A percentile compares a stretch with the other conserved stretches of the same genome.
These are phyloP conservation scores for Canavalia ensiformis DNA, from an alignment of 306 rosid species.

Conservation along the genomic window DNA sequence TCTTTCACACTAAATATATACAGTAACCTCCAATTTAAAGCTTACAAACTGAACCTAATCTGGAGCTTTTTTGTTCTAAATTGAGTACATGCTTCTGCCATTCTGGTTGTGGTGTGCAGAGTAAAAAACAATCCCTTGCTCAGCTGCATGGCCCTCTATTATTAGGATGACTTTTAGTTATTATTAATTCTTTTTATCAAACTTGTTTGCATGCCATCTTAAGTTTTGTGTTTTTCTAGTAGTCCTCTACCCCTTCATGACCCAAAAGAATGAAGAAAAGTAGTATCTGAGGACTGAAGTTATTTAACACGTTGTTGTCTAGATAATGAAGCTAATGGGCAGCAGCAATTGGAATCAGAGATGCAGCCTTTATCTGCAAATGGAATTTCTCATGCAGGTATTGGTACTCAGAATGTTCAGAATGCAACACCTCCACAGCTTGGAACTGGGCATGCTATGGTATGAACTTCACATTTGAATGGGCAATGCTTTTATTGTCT, in stretches of 20 bases:
- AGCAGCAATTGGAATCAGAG: constrained; percentile 68
- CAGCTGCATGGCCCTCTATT: neutral
- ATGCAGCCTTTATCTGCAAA: constrained; percentile 64
- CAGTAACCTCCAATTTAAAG: neutral
- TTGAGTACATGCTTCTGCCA: constrained; percentile 16
- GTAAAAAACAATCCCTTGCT: neutral
- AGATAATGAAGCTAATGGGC: constrained; percentile 81
- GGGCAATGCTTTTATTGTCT: constrained; percentile 7
- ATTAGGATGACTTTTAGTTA: constrained; percentile 20
- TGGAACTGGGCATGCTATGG: constrained; percentile 88
- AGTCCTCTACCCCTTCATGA: neutral
- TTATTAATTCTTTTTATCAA: neutral
- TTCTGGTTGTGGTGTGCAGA: constrained; percentile 24
- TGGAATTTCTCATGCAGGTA: constrained; percentile 66
- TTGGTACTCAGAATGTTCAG: constrained; percentile 63
- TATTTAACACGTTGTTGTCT: constrained; percentile 51
- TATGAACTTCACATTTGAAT: constrained; percentile 54
- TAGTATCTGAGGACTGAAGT: constrained; percentile 44
- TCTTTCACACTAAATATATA: neutral
- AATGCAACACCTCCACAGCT: constrained; percentile 73
- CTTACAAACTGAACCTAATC: constrained; percentile 13
- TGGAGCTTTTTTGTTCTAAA: constrained; percentile 28
- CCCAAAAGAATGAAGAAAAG: constrained; percentile 13
- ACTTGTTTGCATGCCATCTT: constrained; percentile 33
- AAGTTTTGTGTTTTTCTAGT: constrained; percentile 30